These are phyloP conservation scores for Euryodendron excelsum DNA, from an alignment of 148 eudicot genomes.

Conservation along the genomic window DNA sequence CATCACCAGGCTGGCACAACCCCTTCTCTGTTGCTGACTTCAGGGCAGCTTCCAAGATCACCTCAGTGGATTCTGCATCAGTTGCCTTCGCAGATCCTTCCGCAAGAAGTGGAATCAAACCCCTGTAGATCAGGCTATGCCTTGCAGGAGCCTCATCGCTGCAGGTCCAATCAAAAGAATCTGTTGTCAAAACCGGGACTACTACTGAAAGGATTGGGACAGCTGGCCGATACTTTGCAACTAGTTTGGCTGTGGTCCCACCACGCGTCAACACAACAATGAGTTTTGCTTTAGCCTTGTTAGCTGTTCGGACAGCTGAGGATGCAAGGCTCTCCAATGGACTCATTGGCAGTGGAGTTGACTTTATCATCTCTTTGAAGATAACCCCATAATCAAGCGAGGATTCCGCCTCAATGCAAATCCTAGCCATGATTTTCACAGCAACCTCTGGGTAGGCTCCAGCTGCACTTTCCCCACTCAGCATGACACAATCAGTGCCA, in stretches of 20 bases:
- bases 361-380: constrained; percentile 62
- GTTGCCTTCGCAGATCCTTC: constrained; percentile 89
- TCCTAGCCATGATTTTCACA: too few relatives aligned
- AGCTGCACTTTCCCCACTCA: too few relatives aligned
- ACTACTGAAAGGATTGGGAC: constrained; percentile 73
- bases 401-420: too few relatives aligned
- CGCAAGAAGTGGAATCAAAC: constrained; percentile 68
- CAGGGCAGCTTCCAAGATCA: constrained; percentile 64
- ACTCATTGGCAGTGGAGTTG: constrained; percentile 79
- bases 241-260: constrained; percentile 72
- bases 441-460: too few relatives aligned
- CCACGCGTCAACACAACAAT: too few relatives aligned
- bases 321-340: too few relatives aligned
- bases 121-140: too few relatives aligned
- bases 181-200: constrained; percentile 61
- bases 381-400: constrained; percentile 58
- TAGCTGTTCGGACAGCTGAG: constrained; percentile 78
- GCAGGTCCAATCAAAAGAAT: constrained; percentile 65
- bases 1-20: constrained; percentile 59
- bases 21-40: constrained; percentile 57
- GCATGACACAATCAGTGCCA: too few relatives aligned
- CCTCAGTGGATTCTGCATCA: constrained; percentile 81
- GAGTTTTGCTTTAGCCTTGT: constrained; percentile 72
- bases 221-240: constrained; percentile 72
- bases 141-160: too few relatives aligned